Base-by-base conservation (phyloP, 495 filamentous ascomycete genomes). In the Barbatosphaeria neglecta region DNA sequence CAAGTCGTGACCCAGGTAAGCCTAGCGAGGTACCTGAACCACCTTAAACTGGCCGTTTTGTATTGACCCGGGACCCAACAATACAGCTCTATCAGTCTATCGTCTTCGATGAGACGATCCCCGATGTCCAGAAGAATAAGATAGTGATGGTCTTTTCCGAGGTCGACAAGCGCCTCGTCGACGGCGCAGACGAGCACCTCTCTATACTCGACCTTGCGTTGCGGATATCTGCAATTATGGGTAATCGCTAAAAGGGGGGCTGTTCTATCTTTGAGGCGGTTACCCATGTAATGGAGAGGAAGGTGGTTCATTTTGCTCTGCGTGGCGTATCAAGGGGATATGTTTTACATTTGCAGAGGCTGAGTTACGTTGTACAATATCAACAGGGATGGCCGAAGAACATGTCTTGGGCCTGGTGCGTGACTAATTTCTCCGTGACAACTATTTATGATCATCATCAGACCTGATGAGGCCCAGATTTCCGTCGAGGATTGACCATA, bases 121-220 rank as follows among this genome's bases (percentile, higher is more conserved):
- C 80, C 0, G 86, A 95, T 57, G 66, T 76, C 10, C 83, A 92
- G 55, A 99, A 99, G 70, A 90, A 86, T 56, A 83, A 82, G 67
- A 94, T 99, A 49, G 82, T 89, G 22, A 74, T 83, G 53, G 72
- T 87, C 19, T 97, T 99, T 58, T 94, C 87, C 0, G 90, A 96
- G 61, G 69, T 88, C 43, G 92, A 99, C 54, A 96, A 94, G 72
- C 76, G 92, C 43, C 63, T 99, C 41, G 83, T 93, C n/a, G 93
- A 99, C 63, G 92, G 92, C n/a, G 83, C 87, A 3, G 93, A 99
- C 58, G 92, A 99, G 64, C 89, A 97, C 57, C 65, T 99, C 18
- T 86, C 83, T 8, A 83, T 97, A 38, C 61, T 97, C 35, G 92
- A 99, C 63, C 60, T 96, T 48, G 70, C 83, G 18, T 65, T 97